A percentile compares a stretch with the other conserved stretches of the same genome.
phyloP scores from a whole-genome alignment of 257 asterid genomes.

The Salvia hispanica region DNA sequence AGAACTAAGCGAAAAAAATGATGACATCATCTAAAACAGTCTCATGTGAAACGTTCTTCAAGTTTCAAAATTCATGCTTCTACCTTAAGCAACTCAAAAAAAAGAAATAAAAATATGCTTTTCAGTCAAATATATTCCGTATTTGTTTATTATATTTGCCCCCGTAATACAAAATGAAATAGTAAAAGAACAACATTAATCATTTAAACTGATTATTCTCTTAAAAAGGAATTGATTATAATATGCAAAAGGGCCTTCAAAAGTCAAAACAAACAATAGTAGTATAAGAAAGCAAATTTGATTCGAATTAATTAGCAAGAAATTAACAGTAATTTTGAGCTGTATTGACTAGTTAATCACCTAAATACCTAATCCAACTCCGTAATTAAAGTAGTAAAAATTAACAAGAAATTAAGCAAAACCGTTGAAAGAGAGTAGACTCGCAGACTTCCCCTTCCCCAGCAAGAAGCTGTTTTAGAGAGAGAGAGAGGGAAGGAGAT shows the following conservation, averaged over 20 bases:
- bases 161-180: no score
- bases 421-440: slow-evolving; percentile 39
- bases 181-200: no score
- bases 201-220: no score
- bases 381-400: neutral
- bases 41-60: no score
- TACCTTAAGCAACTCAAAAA: no score
- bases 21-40: no score
- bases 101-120: no score
- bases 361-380: slow-evolving; percentile 19
- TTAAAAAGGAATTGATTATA: neutral
- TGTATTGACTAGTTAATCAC: neutral
- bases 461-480: slow-evolving; percentile 25
- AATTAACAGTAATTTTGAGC: neutral
- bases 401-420: slow-evolving; percentile 14
- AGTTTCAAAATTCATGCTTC: no score
- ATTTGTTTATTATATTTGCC: no score
- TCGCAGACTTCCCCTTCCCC: slow-evolving; percentile 27
- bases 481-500: slow-evolving; percentile 24
- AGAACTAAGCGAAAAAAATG: no score
- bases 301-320: neutral
- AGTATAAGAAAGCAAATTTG: neutral
- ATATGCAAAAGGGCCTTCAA: neutral
- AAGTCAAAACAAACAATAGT: neutral
- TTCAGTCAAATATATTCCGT: no score